Evolutionary conservation across 495 filamentous ascomycete genomes (phyloP).

Genomic region (Hypoxylon fragiforme): DNA sequence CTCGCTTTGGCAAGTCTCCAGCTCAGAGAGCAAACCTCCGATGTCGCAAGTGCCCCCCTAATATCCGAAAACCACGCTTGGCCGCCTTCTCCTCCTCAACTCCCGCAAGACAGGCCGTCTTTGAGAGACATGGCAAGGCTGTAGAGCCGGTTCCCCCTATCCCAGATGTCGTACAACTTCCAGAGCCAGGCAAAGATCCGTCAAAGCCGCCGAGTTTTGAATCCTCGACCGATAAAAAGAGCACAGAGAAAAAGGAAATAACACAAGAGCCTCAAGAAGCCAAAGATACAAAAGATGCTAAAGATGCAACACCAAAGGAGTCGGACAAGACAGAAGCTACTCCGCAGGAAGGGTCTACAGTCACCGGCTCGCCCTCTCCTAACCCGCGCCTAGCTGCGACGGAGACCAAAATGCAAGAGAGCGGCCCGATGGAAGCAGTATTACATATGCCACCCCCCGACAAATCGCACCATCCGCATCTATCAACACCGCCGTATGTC

Average conservation of each 20-base stretch:
- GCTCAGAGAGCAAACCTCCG: conserved; percentile 48
- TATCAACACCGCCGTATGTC: conserved; percentile 76
- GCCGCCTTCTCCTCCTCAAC: conserved; percentile 41
- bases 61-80: conserved; percentile 36
- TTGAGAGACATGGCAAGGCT: conserved; percentile 63
- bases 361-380: conserved; percentile 26
- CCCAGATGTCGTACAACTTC: conserved; percentile 22
- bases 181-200: conserved; percentile 27
- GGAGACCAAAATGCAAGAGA: conserved; percentile 32
- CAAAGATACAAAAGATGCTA: conserved; percentile 18
- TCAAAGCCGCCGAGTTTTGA: conserved; percentile 15
- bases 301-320: conserved; percentile 25
- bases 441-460: conserved; percentile 58
- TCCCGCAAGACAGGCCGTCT: conserved; percentile 36
- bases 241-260: conserved; percentile 28
- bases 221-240: conserved; percentile 11
- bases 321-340: conserved; percentile 14
- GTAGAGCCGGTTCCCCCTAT: conserved; percentile 56
- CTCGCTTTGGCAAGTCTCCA: conserved; percentile 43
- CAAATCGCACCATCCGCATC: conserved; percentile 56
- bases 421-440: conserved; percentile 66
- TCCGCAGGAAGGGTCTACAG: conserved; percentile 27
- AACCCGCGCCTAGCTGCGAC: conserved; percentile 20
- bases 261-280: conserved; percentile 9
- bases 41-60: conserved; percentile 42